These are phyloP conservation scores for Bathelium albidoporum DNA, from an alignment of 495 filamentous ascomycete genomes.

Conservation along the genomic window DNA sequence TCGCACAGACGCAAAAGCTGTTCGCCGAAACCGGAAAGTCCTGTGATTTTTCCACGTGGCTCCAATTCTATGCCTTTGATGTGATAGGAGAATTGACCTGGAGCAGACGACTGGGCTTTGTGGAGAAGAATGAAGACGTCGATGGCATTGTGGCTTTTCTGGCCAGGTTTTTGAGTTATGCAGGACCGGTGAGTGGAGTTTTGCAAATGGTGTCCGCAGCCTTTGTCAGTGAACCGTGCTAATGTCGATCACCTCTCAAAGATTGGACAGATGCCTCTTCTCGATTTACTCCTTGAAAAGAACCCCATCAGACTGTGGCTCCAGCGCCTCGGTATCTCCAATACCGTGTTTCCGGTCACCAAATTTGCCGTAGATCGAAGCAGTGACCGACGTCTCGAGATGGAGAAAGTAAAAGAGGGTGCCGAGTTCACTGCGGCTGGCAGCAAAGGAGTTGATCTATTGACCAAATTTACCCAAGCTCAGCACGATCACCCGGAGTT, in stretches of 20 bases:
- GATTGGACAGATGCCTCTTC: slow-evolving; percentile 42
- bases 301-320: slow-evolving; percentile 37
- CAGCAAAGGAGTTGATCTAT: slow-evolving; percentile 33
- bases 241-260: neutral
- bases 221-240: neutral
- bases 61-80: slow-evolving; percentile 74
- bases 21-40: slow-evolving; percentile 41
- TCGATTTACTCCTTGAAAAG: slow-evolving; percentile 42
- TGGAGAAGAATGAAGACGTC: slow-evolving; percentile 32
- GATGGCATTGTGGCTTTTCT: slow-evolving; percentile 35
- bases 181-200: slow-evolving; percentile 27
- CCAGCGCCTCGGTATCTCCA: slow-evolving; percentile 35
- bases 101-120: slow-evolving; percentile 32
- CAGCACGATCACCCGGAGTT: slow-evolving; percentile 44
- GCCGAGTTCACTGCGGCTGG: slow-evolving; percentile 30
- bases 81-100: slow-evolving; percentile 47
- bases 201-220: neutral
- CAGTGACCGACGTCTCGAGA: slow-evolving; percentile 41
- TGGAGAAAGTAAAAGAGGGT: slow-evolving; percentile 29
- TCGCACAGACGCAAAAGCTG: slow-evolving; percentile 49
- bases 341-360: slow-evolving; percentile 52
- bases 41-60: slow-evolving; percentile 62
- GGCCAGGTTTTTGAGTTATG: slow-evolving; percentile 37
- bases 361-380: slow-evolving; percentile 49
- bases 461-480: slow-evolving; percentile 40